Base-by-base conservation (phyloP, 2,329 filamentous ascomycete genomes). In the Hypoxylon sp. region DNA sequence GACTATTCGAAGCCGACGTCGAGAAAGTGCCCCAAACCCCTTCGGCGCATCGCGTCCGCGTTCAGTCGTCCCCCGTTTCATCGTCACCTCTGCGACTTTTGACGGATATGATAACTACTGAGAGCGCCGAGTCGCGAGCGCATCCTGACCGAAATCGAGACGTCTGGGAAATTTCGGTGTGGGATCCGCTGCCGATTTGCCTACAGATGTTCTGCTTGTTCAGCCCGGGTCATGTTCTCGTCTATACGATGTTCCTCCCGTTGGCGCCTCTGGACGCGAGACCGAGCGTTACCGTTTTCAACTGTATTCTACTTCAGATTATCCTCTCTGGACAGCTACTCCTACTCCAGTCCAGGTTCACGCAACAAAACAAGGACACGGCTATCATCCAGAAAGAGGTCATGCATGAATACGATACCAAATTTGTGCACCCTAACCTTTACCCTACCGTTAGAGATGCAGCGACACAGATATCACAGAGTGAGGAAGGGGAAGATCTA, bases 141-240 rank as follows among this genome's bases (percentile, higher is more conserved):
- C 89, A 97, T 71, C 90, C 93, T 0, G 88, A 94, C 67, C 84
- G 86, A 48, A 81, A 82, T 17, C 82, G 87, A 7, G 92, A 99
- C 70, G 94, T 99, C 7, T 99, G 94, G 94, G 92, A 99, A 71
- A 74, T 99, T 38, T 83, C 88, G 1, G 81, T 97, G 5, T 99
- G 94, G 94, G 92, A 97, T 68, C 94, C 95, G 23, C 81, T 93
- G 35, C 91, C 92, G 2, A 80, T 96, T 25, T 91, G 86, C 34
- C 74, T 97, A 43, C 84, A 87, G 26, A 76, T 97, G 2, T 91
- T 97, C 67, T 94, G 90, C 63, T 77, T 94, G 29, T 97, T 99
- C 75, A 96, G 92, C 63, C 94, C 94, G 0, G 89, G 91, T 0
- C 95, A 99, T 72, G 82, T 96, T n/a, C 75, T 96, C 36, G 81